These are phyloP conservation scores for Murraya paniculata DNA, from an alignment of 345 rosid genomes.

Conservation along the genomic window DNA sequence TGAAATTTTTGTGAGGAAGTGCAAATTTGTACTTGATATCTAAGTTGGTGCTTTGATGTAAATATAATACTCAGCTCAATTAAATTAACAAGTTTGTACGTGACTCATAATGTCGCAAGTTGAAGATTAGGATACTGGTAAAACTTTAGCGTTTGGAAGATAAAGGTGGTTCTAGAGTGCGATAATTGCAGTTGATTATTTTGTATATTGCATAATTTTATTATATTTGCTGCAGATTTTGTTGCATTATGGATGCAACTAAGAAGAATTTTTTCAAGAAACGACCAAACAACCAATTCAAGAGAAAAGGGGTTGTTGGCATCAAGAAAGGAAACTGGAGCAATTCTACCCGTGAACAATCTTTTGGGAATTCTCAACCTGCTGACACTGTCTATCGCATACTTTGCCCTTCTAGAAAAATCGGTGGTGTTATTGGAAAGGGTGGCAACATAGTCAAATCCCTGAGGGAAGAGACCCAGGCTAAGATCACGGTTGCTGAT, in stretches of 20 bases:
- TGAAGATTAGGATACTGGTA: background rate
- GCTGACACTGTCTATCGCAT: conserved; percentile 52
- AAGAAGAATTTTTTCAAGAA: conserved; percentile 43
- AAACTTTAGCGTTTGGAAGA: background rate
- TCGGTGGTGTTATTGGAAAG: conserved; percentile 61
- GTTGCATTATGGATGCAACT: conserved; percentile 39
- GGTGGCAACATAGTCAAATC: conserved; percentile 51
- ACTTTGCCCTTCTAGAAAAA: conserved; percentile 59
- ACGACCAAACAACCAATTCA: conserved; percentile 33
- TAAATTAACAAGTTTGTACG: no score
- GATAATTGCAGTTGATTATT: background rate
- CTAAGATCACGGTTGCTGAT: conserved; percentile 55
- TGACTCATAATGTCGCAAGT: background rate
- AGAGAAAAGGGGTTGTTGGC: conserved; percentile 35
- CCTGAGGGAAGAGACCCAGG: conserved; percentile 48
- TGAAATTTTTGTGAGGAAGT: background rate
- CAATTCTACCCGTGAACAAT: conserved; percentile 30
- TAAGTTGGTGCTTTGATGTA: background rate
- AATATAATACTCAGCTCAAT: background rate
- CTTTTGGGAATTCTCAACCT: conserved; percentile 28
- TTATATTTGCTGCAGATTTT: conserved; percentile 6
- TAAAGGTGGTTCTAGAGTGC: background rate
- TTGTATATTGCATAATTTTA: background rate
- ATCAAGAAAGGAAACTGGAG: conserved; percentile 35
- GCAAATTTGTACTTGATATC: background rate